Conservation (phyloP, 208 protist species). For the Blechomonas ayalai region DNA sequence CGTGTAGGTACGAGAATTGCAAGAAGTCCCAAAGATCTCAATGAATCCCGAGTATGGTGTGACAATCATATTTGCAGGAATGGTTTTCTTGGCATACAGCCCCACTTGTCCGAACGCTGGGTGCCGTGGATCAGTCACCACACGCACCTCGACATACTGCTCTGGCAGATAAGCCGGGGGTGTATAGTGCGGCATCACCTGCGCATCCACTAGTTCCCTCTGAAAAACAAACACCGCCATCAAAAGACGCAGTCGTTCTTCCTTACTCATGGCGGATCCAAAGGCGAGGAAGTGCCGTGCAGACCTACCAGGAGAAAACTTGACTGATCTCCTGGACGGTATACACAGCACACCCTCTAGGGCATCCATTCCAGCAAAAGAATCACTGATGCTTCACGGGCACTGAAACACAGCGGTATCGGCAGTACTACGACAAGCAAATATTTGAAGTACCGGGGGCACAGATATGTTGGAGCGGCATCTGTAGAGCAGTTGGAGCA, state of each 20-base stretch:
- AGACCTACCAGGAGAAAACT: conserved; percentile 42
- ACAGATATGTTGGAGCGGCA: too few species aligned
- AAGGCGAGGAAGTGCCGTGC: conserved; percentile 72
- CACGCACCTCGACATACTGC: conserved; percentile 71
- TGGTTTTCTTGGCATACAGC: conserved; percentile 61
- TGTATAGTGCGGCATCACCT: conserved; percentile 26
- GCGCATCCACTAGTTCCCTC: conserved; percentile 25
- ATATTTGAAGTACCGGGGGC: too few species aligned
- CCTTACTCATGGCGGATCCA: conserved; percentile 56
- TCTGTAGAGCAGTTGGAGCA: too few species aligned
- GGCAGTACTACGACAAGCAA: conserved; percentile 1
- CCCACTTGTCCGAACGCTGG: conserved; percentile 84
- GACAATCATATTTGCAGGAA: conserved; percentile 66
- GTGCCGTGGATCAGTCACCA: conserved; percentile 66
- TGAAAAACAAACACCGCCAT: conserved; percentile 55
- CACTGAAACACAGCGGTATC: background rate
- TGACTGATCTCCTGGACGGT: conserved; percentile 61
- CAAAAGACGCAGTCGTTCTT: conserved; percentile 60
- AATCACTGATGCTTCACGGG: background rate
- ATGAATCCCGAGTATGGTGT: conserved; percentile 79
- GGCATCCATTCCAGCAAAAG: conserved; percentile 3
- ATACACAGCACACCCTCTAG: conserved; percentile 20
- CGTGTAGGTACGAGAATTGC: conserved; percentile 83
- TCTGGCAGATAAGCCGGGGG: conserved; percentile 51
- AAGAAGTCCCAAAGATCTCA: conserved; percentile 69